These are phyloP conservation scores for Arthrobotrys conoides DNA, from an alignment of 2,329 filamentous ascomycete species.

Conservation along the genomic window DNA sequence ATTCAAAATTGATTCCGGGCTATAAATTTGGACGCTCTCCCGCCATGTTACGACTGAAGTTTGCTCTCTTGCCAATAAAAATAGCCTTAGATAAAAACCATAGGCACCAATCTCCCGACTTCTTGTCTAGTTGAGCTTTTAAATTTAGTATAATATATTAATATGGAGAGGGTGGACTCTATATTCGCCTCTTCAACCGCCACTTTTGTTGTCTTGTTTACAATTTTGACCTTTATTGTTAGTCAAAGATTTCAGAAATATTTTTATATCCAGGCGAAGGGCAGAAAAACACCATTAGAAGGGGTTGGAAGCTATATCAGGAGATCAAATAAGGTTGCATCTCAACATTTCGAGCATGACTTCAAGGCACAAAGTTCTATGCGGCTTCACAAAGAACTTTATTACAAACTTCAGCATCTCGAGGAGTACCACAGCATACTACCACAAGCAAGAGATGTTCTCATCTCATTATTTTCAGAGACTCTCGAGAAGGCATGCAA, in stretches of 20 bases:
- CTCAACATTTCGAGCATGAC: neutral
- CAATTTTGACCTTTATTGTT: constrained; percentile 1
- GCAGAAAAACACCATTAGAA: neutral
- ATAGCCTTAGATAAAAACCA: too few relatives aligned
- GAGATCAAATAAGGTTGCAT: neutral
- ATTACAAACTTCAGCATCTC: constrained; percentile 66
- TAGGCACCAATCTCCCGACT: neutral
- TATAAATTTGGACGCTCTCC: too few relatives aligned
- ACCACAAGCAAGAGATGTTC: constrained; percentile 65
- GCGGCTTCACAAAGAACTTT: constrained; percentile 28
- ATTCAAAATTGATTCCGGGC: too few relatives aligned
- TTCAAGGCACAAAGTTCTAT: neutral
- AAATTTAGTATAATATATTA: neutral
- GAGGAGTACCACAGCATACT: constrained; percentile 67
- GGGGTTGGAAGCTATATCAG: neutral
- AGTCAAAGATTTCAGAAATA: neutral
- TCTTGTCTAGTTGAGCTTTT: neutral
- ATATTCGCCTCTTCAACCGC: neutral
- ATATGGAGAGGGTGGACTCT: constrained; percentile 23
- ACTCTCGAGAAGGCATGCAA: constrained; percentile 64
- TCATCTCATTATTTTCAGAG: constrained; percentile 66
- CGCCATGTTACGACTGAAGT: too few relatives aligned
- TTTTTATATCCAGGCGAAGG: neutral
- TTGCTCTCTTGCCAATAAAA: too few relatives aligned
- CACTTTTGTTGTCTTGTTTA: constrained; percentile 16